phyloP scores from a whole-genome alignment of 768 basidiomycete species.

The Suillus subluteus region DNA sequence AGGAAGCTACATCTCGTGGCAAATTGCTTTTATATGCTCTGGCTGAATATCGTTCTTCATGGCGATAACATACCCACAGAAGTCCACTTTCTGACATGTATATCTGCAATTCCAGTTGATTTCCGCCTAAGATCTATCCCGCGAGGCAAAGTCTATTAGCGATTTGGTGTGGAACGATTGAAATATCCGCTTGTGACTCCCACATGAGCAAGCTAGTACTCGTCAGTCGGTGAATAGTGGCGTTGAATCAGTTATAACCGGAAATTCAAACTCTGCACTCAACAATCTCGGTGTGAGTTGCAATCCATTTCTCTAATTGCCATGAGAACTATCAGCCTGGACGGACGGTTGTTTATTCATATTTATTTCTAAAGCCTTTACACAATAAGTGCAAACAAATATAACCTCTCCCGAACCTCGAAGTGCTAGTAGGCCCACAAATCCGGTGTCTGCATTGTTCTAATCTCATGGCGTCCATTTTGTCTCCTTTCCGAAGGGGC shows the following conservation, averaged over 20 bases:
- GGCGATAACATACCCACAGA: neutral
- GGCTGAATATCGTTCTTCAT: neutral
- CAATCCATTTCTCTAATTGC: neutral
- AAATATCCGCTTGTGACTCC: neutral
- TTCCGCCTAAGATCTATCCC: neutral
- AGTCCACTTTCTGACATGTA: neutral
- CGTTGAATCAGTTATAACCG: neutral
- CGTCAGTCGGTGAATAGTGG: neutral
- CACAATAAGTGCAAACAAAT: constrained; percentile 3
- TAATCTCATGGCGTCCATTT: constrained; percentile 31
- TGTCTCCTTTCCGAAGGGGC: constrained; percentile 31
- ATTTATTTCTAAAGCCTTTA: constrained; percentile 6
- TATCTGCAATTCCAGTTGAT: neutral
- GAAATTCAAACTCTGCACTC: neutral
- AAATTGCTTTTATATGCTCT: neutral
- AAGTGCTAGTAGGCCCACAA: neutral
- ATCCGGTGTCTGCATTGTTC: constrained; percentile 6
- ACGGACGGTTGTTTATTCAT: neutral
- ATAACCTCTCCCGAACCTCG: constrained; percentile 5
- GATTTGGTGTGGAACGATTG: neutral
- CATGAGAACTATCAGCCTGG: neutral
- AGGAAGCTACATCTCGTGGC: neutral
- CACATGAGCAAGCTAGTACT: neutral
- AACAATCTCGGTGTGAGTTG: neutral
- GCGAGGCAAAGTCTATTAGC: neutral